Conservation (phyloP, 2,329 filamentous ascomycete genomes). For the Herpotrichia juniperi region DNA sequence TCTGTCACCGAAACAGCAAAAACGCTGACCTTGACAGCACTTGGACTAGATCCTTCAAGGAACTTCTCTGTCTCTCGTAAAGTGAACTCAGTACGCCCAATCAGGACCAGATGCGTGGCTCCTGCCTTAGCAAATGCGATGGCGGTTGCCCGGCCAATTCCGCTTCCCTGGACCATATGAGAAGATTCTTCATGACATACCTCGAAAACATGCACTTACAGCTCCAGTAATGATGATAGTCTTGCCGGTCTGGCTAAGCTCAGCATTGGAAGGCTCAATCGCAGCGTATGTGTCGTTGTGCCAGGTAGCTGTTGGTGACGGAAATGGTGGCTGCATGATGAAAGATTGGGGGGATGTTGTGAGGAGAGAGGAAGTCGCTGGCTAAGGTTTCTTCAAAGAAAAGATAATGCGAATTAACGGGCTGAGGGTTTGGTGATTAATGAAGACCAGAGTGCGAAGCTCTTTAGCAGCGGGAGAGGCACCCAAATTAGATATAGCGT, state of each 20-base stretch:
- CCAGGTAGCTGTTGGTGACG: slow-evolving; percentile 13
- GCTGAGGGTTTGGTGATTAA: no score
- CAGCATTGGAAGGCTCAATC: slow-evolving; percentile 14
- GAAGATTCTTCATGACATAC: neutral
- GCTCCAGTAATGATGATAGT: slow-evolving; percentile 28
- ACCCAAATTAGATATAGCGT: no score
- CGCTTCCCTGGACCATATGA: slow-evolving; percentile 37
- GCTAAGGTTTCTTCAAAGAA: no score
- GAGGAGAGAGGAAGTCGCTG: no score
- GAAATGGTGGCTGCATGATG: slow-evolving; percentile 10
- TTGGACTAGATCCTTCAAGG: neutral
- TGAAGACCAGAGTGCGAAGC: no score
- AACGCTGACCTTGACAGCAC: slow-evolving; percentile 8
- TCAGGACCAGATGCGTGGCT: slow-evolving; percentile 49
- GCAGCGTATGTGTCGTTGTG: slow-evolving; percentile 20
- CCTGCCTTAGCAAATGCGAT: slow-evolving; percentile 51
- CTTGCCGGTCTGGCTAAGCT: slow-evolving; percentile 13
- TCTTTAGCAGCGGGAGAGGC: no score
- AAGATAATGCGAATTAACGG: no score
- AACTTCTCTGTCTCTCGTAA: slow-evolving; percentile 17
- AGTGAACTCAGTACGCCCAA: slow-evolving; percentile 43
- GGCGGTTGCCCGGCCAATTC: slow-evolving; percentile 53
- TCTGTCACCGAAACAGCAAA: slow-evolving; percentile 17
- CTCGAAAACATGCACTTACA: slow-evolving; percentile 8
- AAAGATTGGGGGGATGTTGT: no score